phyloP scores from a whole-genome alignment of 2,329 filamentous ascomycete genomes.

The Ilyonectria destructans region DNA sequence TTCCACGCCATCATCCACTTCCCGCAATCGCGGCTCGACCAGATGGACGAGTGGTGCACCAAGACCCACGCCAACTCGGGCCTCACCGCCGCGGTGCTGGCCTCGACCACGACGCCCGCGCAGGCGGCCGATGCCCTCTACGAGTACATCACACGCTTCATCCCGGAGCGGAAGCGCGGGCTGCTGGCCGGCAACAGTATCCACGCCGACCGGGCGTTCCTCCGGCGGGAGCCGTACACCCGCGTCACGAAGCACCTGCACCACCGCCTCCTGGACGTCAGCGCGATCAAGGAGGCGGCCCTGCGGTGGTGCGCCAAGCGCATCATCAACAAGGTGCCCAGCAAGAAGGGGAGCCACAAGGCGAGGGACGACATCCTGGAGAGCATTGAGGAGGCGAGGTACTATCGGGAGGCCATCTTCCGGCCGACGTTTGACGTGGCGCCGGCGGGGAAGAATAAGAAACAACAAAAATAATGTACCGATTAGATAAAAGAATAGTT shows the following conservation, averaged over 20 bases:
- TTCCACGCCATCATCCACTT: constrained; percentile 88
- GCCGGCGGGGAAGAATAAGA: constrained; percentile 45
- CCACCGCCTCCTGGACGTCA: constrained; percentile 94
- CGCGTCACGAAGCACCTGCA: constrained; percentile 84
- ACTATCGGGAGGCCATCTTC: constrained; percentile 84
- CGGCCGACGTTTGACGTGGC: constrained; percentile 49
- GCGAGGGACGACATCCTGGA: constrained; percentile 93
- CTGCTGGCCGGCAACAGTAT: constrained; percentile 94
- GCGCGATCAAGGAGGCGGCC: constrained; percentile 91
- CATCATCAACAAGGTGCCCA: constrained; percentile 72
- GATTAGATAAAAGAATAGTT: background rate
- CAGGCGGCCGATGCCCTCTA: constrained; percentile 82
- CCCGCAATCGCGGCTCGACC: constrained; percentile 77
- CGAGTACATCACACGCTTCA: constrained; percentile 81
- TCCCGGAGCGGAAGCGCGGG: constrained; percentile 77
- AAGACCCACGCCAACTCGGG: constrained; percentile 86
- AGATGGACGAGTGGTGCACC: constrained; percentile 93
- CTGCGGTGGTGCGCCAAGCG: constrained; percentile 78
- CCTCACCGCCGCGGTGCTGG: constrained; percentile 82
- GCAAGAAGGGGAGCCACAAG: constrained; percentile 84
- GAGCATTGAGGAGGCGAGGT: constrained; percentile 92
- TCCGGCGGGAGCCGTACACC: constrained; percentile 82
- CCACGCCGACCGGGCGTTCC: constrained; percentile 89
- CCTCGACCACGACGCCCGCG: constrained; percentile 80
- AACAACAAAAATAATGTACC: constrained; percentile 12